Evolutionary conservation across 1,284 basidiomycete species (phyloP), one percentile per base, ranked within the genome.

Genomic region (Ceratobasidium sp.): DNA sequence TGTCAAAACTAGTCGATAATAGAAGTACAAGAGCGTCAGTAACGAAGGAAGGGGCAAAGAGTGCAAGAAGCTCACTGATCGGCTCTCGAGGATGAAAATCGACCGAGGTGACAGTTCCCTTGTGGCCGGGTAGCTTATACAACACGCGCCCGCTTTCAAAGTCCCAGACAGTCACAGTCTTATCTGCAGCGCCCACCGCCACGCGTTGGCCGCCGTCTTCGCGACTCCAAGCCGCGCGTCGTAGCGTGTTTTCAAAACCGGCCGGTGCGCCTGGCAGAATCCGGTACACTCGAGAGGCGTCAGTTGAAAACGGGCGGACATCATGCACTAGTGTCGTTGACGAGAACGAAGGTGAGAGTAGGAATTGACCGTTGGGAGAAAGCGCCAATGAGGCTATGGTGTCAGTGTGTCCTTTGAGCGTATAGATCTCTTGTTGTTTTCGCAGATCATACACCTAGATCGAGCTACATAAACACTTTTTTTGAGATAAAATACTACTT

Each of bases 121-220:
- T 96, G 78, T 97, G 94, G 13, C 94, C 94, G 42, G 94, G 94
- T 60, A 97, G 83, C 90, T 96, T 96, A 82, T 96, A 96, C 74
- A 90, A 77, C 8, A 95, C 87, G 74, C 88, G 89, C 13, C 86
- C 88, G 73, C 86, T 93, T 74, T 96, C 92, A 1, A 94, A 92
- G 25, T 96, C 94, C 94, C 94, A 97, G 31, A 98, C 89, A 65
- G 91, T 94, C 35, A 97, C 93, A 82, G 87, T 91, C 69, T 91
- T 81, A 77, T 93, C 91, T 0, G 91, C 90, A 42, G 91, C 91
- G 45, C 91, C 91, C 0, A 92, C 88, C 5, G 89, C 90, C 1
- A 89, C 90, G 5, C 90, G 83, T 60, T 81, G 81, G 0, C 91
- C 91, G 22, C 83, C 85, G 72, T 92, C 91, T 64, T 91, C 88